Conservation (phyloP, 2,329 filamentous ascomycete species). For the Hirsutella rhossiliensis region DNA sequence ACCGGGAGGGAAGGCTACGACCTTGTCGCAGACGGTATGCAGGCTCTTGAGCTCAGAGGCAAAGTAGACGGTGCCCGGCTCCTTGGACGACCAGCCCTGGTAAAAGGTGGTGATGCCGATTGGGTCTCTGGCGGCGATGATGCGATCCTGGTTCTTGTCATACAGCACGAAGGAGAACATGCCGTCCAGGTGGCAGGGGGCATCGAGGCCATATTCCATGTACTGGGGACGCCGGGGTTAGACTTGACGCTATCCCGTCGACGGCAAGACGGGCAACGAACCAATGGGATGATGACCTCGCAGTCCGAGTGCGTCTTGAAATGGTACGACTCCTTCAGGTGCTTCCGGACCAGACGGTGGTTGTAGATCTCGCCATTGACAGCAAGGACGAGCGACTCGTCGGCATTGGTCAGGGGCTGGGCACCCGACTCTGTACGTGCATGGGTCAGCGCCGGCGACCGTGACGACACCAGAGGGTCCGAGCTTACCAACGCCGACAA, state of each 20-base stretch:
- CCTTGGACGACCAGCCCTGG: slow-evolving; percentile 77
- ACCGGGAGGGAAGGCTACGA: slow-evolving; percentile 86
- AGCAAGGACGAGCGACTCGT: slow-evolving; percentile 76
- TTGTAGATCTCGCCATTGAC: slow-evolving; percentile 99
- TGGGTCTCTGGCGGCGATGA: slow-evolving; percentile 87
- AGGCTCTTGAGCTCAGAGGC: slow-evolving; percentile 94
- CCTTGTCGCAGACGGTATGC: slow-evolving; percentile 87
- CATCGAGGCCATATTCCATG: slow-evolving; percentile 80
- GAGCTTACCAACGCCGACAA: slow-evolving; percentile 82
- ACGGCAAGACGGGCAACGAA: slow-evolving; percentile 30
- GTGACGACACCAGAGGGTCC: not conserved
- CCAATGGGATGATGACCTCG: slow-evolving; percentile 95
- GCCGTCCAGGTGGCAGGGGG: slow-evolving; percentile 87
- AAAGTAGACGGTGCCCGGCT: slow-evolving; percentile 82
- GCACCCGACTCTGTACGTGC: slow-evolving; percentile 67
- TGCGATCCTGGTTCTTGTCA: slow-evolving; percentile 87
- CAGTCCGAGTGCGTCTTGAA: slow-evolving; percentile 99
- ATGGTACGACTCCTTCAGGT: slow-evolving; percentile 70
- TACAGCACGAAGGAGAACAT: slow-evolving; percentile 99
- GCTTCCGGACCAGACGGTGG: slow-evolving; percentile 88
- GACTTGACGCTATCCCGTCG: not conserved
- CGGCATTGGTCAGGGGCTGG: slow-evolving; percentile 87
- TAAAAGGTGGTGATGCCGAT: slow-evolving; percentile 98
- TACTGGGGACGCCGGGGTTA: slow-evolving; percentile 44
- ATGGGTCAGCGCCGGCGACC: slow-evolving; percentile 7